Conservation (phyloP, 2,329 filamentous ascomycete species). For the Esteya vermicola region DNA sequence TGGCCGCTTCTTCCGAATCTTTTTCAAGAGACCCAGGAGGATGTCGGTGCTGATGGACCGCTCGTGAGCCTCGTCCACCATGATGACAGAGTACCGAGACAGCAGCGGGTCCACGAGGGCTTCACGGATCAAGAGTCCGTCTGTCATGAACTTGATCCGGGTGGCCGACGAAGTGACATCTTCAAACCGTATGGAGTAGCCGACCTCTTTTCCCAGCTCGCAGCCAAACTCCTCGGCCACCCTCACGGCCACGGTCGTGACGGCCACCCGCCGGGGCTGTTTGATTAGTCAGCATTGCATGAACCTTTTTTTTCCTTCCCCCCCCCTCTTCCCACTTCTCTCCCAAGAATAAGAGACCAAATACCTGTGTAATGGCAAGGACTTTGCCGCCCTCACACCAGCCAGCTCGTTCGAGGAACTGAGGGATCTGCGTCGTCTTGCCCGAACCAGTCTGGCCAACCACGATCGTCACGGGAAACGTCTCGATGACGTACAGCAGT, state of each 20-base stretch:
- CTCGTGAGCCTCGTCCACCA: constrained; percentile 97
- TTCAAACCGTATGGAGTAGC: constrained; percentile 86
- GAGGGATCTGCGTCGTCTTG: constrained; percentile 91
- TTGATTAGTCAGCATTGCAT: no score
- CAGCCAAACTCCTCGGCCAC: constrained; percentile 84
- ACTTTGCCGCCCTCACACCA: constrained; percentile 76
- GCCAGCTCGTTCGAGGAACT: constrained; percentile 75
- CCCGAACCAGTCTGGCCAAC: constrained; percentile 90
- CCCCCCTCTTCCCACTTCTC: no score
- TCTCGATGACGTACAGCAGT: constrained; percentile 78
- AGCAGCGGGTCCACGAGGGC: constrained; percentile 85
- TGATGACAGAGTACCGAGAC: constrained; percentile 84
- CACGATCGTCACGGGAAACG: constrained; percentile 69
- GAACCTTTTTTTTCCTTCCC: no score
- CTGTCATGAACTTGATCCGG: constrained; percentile 87
- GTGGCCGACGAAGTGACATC: constrained; percentile 79
- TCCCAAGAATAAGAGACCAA: background rate
- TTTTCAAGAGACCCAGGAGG: constrained; percentile 78
- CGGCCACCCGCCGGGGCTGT: constrained; percentile 78
- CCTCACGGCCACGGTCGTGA: constrained; percentile 73
- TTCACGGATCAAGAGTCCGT: constrained; percentile 81
- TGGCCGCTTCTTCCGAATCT: constrained; percentile 65
- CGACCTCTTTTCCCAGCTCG: constrained; percentile 77
- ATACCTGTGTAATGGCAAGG: constrained; percentile 69
- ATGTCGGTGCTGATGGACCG: constrained; percentile 86